Conservation (phyloP, 345 rosid species). For the Eucalyptus regnans region DNA sequence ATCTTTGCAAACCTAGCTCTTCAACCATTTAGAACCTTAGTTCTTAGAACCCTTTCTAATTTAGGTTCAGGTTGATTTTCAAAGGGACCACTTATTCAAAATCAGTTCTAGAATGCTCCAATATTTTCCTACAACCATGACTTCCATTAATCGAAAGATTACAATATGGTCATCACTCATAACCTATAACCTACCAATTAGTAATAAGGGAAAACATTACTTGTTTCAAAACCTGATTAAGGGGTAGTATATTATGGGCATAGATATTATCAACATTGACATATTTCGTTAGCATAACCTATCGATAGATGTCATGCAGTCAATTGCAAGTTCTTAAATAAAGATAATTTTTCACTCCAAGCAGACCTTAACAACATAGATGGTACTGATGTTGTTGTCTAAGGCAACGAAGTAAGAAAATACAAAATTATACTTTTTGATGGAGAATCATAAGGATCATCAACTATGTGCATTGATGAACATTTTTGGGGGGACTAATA, state of each 20-base stretch:
- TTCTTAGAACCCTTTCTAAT: background rate
- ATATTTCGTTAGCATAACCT: background rate
- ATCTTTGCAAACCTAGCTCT: no score
- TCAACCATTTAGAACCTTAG: background rate
- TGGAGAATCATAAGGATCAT: background rate
- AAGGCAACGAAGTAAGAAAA: background rate
- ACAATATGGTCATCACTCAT: background rate
- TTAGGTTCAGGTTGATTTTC: background rate
- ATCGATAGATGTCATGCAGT: no score
- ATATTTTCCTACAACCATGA: background rate
- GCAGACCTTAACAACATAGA: background rate
- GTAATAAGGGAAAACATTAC: background rate
- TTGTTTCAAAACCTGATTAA: background rate
- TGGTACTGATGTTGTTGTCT: background rate
- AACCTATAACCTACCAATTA: background rate
- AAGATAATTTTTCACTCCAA: no score
- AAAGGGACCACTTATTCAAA: background rate
- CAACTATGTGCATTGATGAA: fast-evolving
- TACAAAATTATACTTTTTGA: no score
- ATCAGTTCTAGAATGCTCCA: background rate
- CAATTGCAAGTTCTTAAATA: no score
- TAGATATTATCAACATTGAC: no score
- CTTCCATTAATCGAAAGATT: background rate
- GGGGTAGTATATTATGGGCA: background rate
- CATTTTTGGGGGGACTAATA: background rate